Evolutionary conservation across 345 rosid genomes (phyloP), one percentile per base, ranked within the genome.

Genomic region (Murraya koenigii): DNA sequence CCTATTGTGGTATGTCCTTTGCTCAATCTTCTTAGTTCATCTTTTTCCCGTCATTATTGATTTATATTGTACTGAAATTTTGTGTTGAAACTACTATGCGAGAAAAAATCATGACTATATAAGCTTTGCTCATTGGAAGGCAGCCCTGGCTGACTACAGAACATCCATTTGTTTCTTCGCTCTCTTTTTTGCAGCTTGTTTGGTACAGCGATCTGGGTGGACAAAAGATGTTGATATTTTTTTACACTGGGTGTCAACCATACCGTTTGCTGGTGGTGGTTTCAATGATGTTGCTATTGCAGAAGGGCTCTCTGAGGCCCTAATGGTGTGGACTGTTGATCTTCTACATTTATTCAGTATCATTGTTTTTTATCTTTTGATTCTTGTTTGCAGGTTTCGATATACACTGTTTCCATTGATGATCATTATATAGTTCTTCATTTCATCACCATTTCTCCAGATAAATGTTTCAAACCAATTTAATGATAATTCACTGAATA

Each of bases 201-300:
- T 94, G 61, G 98, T 94, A 73, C 97, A 91, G 83, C 89, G 97
- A 60, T 92, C 90, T 87, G 98, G 95, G 77, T 94, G 99, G 99
- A 94, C 99, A 77, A 91, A 82, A 81, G 90, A 96, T 83, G 91
- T 90, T 79, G 94, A 90, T 73, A 81, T 80, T 72, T 96, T 96
- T 85, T 77, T 93, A 84, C 88, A 90, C 1, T 94, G 97, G 97
- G 89, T 96, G 67, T 88, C 86, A 25, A 86, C 90, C 66, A 80
- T 96, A 69, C 91, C 92, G 30, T 94, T 94, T 88, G 76, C 87
- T 72, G 98, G 98, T 80, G 97, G 97, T 80, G 98, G 98, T 86
- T 96, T 96, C 82, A 88, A 80, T 79, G 97, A 96, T 75, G 97
- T 87, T 79, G 99, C 98, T 52, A 92, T 95, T 80, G 99, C 99